Base-by-base conservation (phyloP, 2,329 filamentous ascomycete genomes). In the Fusarium brachygibbosum region DNA sequence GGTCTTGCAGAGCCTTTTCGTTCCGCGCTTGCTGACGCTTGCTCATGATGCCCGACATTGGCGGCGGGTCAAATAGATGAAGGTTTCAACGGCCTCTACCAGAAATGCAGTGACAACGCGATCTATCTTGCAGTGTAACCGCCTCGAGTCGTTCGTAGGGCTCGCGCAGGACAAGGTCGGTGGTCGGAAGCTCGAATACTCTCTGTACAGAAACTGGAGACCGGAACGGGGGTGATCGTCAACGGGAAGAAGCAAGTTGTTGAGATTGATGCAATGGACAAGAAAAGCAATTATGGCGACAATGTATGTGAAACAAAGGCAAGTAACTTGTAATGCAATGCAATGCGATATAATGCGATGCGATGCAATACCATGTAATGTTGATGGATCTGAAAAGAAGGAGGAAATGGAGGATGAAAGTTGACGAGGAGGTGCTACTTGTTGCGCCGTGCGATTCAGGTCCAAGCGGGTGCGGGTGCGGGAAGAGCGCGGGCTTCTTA, bases 11-110 rank as follows among this genome's bases (percentile, higher is more conserved):
- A 58, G 89, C 85, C 78, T 93, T 93, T 84, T 99, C 96, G 81
- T 99, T 98, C 82, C 96, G 94, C 85, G 92, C 93, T 86, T 98
- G 95, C 84, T 98, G 93, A 82, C 96, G 93, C 87, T 98, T 99
- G 85, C 91, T 97, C 79, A 97, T 85, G 44, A 89, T 85, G 57
- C 87, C 86, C 58, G 92, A 87, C 92, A 94, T 51, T 96, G 71
- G 48, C 66, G 66, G 41, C 56, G 37, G 63, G 54, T 46, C 55
- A 29, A n/a, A 44, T 32, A 56, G 52, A 52, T 48, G 29, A 51
- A 41, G 35, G 32, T 37, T 52, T 37, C 23, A 37, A 46, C 38
- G 9, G 38, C 48, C 51, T 55, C 49, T 42, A 37, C 21, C 67
- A 46, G 41, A 58, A 40, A 45, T 42, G 46, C 53, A 55, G 40